Percentiles rank a stretch among this genome's conserved stretches.
phyloP scores from a whole-genome alignment of 2,329 filamentous ascomycete genomes.

The Elsinoe arachidis region DNA sequence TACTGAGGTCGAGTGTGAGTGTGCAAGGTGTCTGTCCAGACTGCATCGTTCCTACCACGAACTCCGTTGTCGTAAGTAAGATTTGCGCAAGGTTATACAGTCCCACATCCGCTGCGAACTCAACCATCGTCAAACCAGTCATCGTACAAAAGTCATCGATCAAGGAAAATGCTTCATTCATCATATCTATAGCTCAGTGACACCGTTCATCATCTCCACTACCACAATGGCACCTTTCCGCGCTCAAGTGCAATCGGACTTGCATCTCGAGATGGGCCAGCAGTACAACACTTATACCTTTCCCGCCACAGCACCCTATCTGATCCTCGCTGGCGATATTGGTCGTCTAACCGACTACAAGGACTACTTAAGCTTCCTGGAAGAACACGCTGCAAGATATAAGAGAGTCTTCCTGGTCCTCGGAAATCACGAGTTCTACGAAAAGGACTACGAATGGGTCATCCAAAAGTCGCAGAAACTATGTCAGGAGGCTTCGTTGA shows the following conservation, averaged over 20 bases:
- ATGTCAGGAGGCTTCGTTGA: conserved; percentile 31
- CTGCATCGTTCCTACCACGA: too few relatives aligned
- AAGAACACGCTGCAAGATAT: conserved; percentile 34
- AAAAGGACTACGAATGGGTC: conserved; percentile 32
- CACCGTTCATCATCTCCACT: neutral
- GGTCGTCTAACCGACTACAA: conserved; percentile 43
- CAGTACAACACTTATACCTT: conserved; percentile 24
- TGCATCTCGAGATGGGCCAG: conserved; percentile 40
- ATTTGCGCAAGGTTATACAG: too few relatives aligned
- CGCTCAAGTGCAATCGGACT: conserved; percentile 42
- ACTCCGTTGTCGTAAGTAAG: too few relatives aligned
- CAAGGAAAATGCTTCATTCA: too few relatives aligned
- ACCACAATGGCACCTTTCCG: neutral
- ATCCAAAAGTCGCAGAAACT: conserved; percentile 33
- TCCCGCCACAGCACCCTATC: conserved; percentile 34
- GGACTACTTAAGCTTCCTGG: conserved; percentile 38
- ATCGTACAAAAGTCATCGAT: too few relatives aligned
- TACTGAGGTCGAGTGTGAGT: too few relatives aligned
- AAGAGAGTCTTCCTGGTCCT: conserved; percentile 41
- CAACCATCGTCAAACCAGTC: too few relatives aligned
- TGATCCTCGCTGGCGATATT: conserved; percentile 45
- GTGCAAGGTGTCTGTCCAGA: too few relatives aligned
- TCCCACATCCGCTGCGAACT: too few relatives aligned
- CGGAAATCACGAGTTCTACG: conserved; percentile 50
- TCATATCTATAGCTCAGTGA: too few relatives aligned